Base-by-base conservation (phyloP, 129 eudicot species). In the Pseudognaphalium luteoalbum region DNA sequence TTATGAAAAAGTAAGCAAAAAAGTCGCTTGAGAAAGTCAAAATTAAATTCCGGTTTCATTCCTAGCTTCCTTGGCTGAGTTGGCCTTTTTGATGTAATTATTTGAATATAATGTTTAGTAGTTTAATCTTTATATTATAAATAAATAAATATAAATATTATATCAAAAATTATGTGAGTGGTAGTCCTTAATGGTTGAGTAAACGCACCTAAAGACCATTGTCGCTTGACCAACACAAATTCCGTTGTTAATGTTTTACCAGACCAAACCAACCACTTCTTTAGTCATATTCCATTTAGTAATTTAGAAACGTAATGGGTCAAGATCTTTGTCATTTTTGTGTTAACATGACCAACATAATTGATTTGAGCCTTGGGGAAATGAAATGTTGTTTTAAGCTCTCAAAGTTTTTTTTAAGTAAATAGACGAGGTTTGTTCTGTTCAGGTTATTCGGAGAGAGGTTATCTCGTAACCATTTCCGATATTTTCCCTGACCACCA, bases 191-290 rank as follows among this genome's bases (percentile, higher is more conserved):
- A 69, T 69, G 70, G 47, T 58, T 11, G 9, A 37, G 76, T 77
- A 47, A 68, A 77, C 44, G 70, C 70, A 25, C 22, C 20, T 34
- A 25, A 25, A 42, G 70, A 77, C 69, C 22, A 59, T 29, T 59
- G 76, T 77, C 70, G 51, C 59, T 70, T 70, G 82, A 78, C 76
- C 71, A 78, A 60, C 50, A 59, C 47, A 58, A 29, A 32, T 78
- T 59, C 62, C 21, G 4, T 57, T 39, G n/a, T 37, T 20, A 7
- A 52, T 66, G 34, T 64, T 50, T 34, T 66, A 66, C 57, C 74
- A 56, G 5, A 33, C n/a, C 21, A 33, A 72, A 25, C 28, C 28
- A 25, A 25, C 28, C 81, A 69, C 61, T 69, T 39, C 22, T 37
- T 19, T 42, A 20, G 14, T 0, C 30, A 57, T 58, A 60, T 30